Percentiles rank a stretch among this genome's conserved stretches.
Conservation (phyloP, 1,139 yeast genomes). For the Taphrina flavorubra region DNA sequence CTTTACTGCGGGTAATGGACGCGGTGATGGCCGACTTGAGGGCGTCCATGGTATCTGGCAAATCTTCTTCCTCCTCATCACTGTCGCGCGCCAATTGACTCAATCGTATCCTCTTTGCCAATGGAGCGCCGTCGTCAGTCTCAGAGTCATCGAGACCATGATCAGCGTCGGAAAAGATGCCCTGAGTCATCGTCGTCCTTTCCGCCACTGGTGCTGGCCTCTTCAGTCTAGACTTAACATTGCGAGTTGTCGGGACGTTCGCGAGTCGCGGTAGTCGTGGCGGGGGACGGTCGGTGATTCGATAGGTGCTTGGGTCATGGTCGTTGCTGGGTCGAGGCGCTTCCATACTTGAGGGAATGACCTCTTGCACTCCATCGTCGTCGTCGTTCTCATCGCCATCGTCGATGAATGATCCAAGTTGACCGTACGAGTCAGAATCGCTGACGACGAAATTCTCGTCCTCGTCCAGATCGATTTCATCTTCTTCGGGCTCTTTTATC, state of each 20-base stretch:
- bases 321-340: conserved; percentile 4
- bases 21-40: conserved; percentile 16
- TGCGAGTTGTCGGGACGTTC: too few relatives aligned
- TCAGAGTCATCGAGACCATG: background rate
- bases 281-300: conserved; percentile 2
- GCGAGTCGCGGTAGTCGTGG: conserved; percentile 1
- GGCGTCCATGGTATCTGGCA: conserved; percentile 24
- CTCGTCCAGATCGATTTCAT: background rate
- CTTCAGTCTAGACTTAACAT: too few relatives aligned
- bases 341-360: conserved; percentile 7
- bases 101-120: conserved; percentile 8
- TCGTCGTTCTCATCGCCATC: conserved; percentile 19
- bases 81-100: conserved; percentile 33
- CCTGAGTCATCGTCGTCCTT: background rate
- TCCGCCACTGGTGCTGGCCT: background rate
- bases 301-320: background rate
- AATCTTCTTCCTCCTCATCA: conserved; percentile 22
- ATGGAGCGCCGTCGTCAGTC: background rate
- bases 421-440: conserved; percentile 16
- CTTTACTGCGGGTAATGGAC: background rate
- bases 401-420: conserved; percentile 19
- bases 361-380: background rate
- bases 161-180: background rate
- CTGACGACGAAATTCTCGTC: background rate
- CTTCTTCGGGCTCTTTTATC: background rate